These are phyloP conservation scores for Hagleromyces aurorensis DNA, from an alignment of 805 yeast species.

Conservation along the genomic window DNA sequence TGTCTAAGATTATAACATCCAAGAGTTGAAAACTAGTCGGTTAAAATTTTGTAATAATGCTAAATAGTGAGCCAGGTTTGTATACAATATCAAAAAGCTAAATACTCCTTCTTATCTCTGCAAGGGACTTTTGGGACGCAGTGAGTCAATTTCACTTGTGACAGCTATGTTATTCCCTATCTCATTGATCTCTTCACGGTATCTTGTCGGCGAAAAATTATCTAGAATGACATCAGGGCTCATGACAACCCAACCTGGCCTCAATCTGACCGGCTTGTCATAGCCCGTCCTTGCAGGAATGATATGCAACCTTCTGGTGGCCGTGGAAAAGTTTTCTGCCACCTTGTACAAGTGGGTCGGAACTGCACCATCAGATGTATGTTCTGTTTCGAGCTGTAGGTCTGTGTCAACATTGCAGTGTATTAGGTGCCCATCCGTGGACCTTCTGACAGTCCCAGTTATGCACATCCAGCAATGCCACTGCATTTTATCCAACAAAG, in stretches of 20 bases:
- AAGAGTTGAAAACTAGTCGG: too few species aligned
- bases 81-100: too few species aligned
- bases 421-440: conserved; percentile 74
- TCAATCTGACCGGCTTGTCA: conserved; percentile 51
- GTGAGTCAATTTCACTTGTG: conserved; percentile 62
- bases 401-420: conserved; percentile 93
- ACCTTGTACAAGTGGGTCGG: conserved; percentile 74
- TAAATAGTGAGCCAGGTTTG: too few species aligned
- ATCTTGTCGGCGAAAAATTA: conserved; percentile 49
- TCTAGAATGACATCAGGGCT: conserved; percentile 75
- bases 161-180: conserved; percentile 56
- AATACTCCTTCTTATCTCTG: conserved; percentile 19
- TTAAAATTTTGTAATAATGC: too few species aligned
- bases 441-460: conserved; percentile 85
- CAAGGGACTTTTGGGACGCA: conserved; percentile 78
- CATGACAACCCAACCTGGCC: conserved; percentile 89
- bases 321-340: conserved; percentile 82
- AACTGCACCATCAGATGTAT: conserved; percentile 39
- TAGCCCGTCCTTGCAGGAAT: conserved; percentile 66
- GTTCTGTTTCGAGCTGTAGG: conserved; percentile 55
- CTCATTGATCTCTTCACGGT: conserved; percentile 36
- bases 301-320: conserved; percentile 76
- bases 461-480: conserved; percentile 99
- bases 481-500: conserved; percentile 60
- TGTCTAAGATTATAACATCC: too few species aligned